Percentiles rank a stretch among this genome's conserved stretches.
Conservation (phyloP, 139 green algal genomes). For the Prasinococcaceae sp. region DNA sequence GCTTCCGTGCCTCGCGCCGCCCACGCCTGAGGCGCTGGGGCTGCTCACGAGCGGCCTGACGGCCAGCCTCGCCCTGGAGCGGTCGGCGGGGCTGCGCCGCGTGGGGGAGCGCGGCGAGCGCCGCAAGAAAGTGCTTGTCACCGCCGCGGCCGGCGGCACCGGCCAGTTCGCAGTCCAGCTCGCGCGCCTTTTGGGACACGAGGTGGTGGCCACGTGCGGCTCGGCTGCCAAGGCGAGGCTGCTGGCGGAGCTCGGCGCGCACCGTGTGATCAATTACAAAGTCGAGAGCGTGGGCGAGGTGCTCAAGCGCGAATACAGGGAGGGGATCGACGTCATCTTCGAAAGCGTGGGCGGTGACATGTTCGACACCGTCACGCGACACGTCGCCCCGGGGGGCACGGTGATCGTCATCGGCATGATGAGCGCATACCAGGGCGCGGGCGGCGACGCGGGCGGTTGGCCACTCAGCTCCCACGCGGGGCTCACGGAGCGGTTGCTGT, state of each 20-base stretch:
- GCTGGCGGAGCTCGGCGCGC: slow-evolving; percentile 56
- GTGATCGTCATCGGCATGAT: slow-evolving; percentile 29
- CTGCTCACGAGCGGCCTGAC: slow-evolving; percentile 73
- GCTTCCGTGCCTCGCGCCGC: slow-evolving; percentile 25
- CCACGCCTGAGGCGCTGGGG: slow-evolving; percentile 50
- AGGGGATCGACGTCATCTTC: slow-evolving; percentile 49
- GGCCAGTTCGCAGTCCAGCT: slow-evolving; percentile 92
- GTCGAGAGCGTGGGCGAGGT: slow-evolving; percentile 25
- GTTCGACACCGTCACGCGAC: slow-evolving; percentile 47
- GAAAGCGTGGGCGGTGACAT: slow-evolving; percentile 56
- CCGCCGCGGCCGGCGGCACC: slow-evolving; percentile 76
- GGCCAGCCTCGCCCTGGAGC: slow-evolving; percentile 47
- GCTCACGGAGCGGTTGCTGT: slow-evolving; percentile 20
- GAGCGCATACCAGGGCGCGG: slow-evolving; percentile 2
- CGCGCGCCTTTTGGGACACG: slow-evolving; percentile 59
- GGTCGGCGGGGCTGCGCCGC: background rate
- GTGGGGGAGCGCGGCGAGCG: slow-evolving; percentile 10
- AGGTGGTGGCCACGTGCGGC: slow-evolving; percentile 75
- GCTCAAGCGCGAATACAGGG: slow-evolving; percentile 39
- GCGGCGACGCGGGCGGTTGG: slow-evolving; percentile 5
- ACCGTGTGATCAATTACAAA: slow-evolving; percentile 75
- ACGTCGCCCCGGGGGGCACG: slow-evolving; percentile 30
- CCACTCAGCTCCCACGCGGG: slow-evolving; percentile 1
- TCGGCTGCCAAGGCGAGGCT: slow-evolving; percentile 51
- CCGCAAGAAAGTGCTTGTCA: slow-evolving; percentile 73